Evolutionary conservation across 1,284 basidiomycete species (phyloP), one percentile per base, ranked within the genome.

Genomic region (Hypsizygus ulmarius): DNA sequence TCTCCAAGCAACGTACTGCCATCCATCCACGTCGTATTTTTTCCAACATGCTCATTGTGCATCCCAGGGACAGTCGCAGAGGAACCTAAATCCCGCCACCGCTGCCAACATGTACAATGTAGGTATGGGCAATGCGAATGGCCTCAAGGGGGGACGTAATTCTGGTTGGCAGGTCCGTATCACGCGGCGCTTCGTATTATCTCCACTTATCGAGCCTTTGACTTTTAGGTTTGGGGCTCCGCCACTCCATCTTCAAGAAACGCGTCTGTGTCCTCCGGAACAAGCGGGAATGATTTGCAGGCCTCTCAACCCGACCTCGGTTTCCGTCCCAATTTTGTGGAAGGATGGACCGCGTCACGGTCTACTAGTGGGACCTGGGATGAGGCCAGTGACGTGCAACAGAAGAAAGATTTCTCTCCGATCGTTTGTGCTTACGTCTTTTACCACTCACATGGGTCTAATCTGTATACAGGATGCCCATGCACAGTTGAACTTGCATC

Each of bases 121-220:
- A 25, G 74, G 74, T 12, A 76, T 82, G 67, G 65, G 70, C 52
- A 66, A 74, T 19, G 66, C 71, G 1, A 72, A 66, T 35, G 65
- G 70, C 9, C 67, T 81, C 51, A 81, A 82, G 59, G 64, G 69
- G 59, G 64, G 69, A 21, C 68, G 83, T 49, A 81, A 77, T 62
- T 70, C 80, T 45, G 79, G 82, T 39, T 89, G 87, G 86, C 82
- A 85, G 77, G 87, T 83, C 51, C 50, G 81, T 70, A 51, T 35
- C 19, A 45, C 49, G 32, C 30, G 37, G 27, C 30, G 27, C 21
- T 51, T 45, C 33, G 18, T 43, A n/a, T 32, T 42, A 11, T 15
- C 7, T 47, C 9, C 6, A 28, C 21, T 28, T 28, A 28, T 50
- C 14, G 39, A 30, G 12, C 37, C 43, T 50, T 45, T 47, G 5